A percentile compares a stretch with the other conserved stretches of the same genome.
Evolutionary conservation across 192 early-diverging fungal genomes (phyloP).

Genomic region (Coemansia sp.): DNA sequence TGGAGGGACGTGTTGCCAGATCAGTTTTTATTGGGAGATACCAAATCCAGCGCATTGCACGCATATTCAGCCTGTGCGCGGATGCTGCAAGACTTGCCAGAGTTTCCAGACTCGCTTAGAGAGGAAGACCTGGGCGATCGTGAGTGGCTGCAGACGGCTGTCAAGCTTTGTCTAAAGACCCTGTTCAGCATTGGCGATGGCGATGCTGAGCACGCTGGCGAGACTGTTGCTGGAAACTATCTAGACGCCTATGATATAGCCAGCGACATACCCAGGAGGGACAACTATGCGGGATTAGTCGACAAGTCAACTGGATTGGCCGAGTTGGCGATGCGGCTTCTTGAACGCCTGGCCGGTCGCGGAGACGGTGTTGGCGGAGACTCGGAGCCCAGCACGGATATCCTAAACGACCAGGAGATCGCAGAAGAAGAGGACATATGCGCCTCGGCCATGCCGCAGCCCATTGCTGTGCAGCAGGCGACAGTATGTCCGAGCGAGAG

Average conservation of each 20-base stretch:
- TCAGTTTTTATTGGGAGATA: background rate
- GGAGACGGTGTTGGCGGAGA: no score
- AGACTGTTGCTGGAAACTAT: background rate
- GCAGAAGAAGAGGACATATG: background rate
- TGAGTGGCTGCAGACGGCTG: background rate
- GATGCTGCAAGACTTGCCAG: background rate
- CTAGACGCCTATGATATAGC: background rate
- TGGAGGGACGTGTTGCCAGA: background rate
- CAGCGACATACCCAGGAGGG: background rate
- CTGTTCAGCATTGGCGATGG: background rate
- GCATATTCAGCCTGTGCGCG: background rate
- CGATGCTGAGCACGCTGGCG: no score
- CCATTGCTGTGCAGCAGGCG: background rate
- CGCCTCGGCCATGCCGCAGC: background rate
- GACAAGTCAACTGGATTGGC: background rate
- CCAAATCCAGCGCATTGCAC: background rate
- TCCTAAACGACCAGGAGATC: background rate
- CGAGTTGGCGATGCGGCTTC: background rate
- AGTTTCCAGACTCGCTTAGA: background rate
- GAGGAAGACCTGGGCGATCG: background rate
- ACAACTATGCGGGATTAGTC: background rate
- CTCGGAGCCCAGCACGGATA: background rate
- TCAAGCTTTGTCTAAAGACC: background rate
- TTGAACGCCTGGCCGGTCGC: background rate
- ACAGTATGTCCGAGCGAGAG: background rate